Evolutionary conservation across 371 early-diverging fungal species (phyloP), one percentile per base, ranked within the genome.

Genomic region (Conidiobolus incongruus): DNA sequence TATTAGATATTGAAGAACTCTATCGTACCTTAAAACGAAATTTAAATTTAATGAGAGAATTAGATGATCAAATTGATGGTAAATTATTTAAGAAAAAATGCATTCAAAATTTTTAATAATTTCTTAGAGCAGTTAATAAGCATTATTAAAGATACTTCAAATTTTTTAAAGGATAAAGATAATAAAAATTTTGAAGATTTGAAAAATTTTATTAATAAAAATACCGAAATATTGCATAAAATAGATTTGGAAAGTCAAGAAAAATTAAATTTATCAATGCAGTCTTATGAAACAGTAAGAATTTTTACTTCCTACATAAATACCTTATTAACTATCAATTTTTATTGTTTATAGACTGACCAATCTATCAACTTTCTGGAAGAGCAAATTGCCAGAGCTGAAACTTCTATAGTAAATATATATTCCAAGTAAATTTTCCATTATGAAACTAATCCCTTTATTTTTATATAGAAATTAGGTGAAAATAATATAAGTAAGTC

Each of bases 341-440:
- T 38, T 30, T 35, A 44, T n/a, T 10, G 8, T 38, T 15, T 12
- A 17, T 52, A 81, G 82, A 75, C 84, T 2, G 95, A 94, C 52
- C 68, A 83, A 48, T 86, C 89, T 51, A 82, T 88, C 35, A 64
- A 81, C n/a, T 65, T 77, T 22, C 56, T 94, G 22, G 95, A 94
- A 51, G 82, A 81, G 24, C 93, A 91, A 47, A 48, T 94, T n/a
- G n/a, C n/a, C n/a, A n/a, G n/a, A n/a, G n/a, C 51, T 64, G 68
- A 43, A 76, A 76, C 47, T 86, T 88, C 48, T 89, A 94, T 51
- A 88, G 89, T 44, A 81, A 82, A 46, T 79, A 84, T 52, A 55
- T 84, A 54, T 67, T 72, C 40, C 30, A 43, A 12, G 69, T 72
- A 2, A 75, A 66, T 38, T 72, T n/a, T n/a, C 60, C 44, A 51